phyloP scores from a whole-genome alignment of 192 early-diverging fungal species.

The Radiomyces spectabilis region DNA sequence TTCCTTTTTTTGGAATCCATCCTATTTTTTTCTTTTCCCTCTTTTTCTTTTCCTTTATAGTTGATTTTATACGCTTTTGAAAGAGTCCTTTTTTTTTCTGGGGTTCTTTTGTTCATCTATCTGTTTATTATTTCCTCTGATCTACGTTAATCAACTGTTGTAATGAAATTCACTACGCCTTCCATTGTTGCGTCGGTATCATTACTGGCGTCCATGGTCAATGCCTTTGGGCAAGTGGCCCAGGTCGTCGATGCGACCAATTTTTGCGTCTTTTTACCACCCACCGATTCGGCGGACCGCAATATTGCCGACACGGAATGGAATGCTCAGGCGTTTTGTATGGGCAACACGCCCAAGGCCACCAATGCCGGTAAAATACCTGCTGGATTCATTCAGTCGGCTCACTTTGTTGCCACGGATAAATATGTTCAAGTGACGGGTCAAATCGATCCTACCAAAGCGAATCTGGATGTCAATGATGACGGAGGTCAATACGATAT shows the following conservation, averaged over 20 bases:
- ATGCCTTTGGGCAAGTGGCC: conserved; percentile 17
- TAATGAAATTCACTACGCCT: background rate
- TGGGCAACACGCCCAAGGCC: conserved; percentile 22
- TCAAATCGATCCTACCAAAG: conserved; percentile 32
- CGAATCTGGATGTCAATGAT: conserved; percentile 26
- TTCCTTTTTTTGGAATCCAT: background rate
- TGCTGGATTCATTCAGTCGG: conserved; percentile 32
- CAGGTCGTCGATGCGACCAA: conserved; percentile 22
- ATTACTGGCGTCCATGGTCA: background rate
- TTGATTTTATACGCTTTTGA: no score
- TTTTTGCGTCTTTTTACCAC: conserved; percentile 36
- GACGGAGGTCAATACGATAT: conserved; percentile 49
- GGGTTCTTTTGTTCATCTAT: background rate
- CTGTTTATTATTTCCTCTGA: background rate
- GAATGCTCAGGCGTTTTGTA: conserved; percentile 36
- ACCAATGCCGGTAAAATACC: conserved; percentile 28
- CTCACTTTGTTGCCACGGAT: conserved; percentile 22
- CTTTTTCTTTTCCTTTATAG: conserved; percentile 5
- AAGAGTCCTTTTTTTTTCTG: background rate
- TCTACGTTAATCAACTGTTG: background rate
- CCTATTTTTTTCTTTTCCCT: background rate
- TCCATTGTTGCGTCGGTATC: background rate
- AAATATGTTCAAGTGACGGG: conserved; percentile 46
- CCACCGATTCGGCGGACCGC: conserved; percentile 14
- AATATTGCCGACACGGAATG: conserved; percentile 34